A percentile compares a stretch with the other conserved stretches of the same genome.
These are phyloP conservation scores for cucumber (Cucumis sativus) DNA, from an alignment of 306 rosid genomes.

Conservation along the genomic window Cucumber_9930_V3 NC_026659.2:15910501-15911000, in stretches of 20 bases:
- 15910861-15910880: background rate
- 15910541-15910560: constrained; percentile 82
- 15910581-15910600: constrained; percentile 94
- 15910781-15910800: background rate
- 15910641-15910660: constrained; percentile 84
- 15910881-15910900: background rate
- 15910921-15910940: background rate
- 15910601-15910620: constrained; percentile 77
- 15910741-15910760: background rate
- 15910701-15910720: background rate
- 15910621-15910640: constrained; percentile 94
- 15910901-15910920: background rate
- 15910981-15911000: no score
- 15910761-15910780: background rate
- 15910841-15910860: background rate
- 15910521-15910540: constrained; percentile 93
- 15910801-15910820: background rate
- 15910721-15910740: background rate
- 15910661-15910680: constrained; percentile 54
- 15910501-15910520: constrained; percentile 86
- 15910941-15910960: background rate
- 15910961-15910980: background rate
- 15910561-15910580: constrained; percentile 91
- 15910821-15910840: background rate
- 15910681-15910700: background rate